A percentile compares a stretch with the other conserved stretches of the same genome.
Evolutionary conservation across 1,139 yeast genomes (phyloP).

Genomic region (Taphrina sp.): DNA sequence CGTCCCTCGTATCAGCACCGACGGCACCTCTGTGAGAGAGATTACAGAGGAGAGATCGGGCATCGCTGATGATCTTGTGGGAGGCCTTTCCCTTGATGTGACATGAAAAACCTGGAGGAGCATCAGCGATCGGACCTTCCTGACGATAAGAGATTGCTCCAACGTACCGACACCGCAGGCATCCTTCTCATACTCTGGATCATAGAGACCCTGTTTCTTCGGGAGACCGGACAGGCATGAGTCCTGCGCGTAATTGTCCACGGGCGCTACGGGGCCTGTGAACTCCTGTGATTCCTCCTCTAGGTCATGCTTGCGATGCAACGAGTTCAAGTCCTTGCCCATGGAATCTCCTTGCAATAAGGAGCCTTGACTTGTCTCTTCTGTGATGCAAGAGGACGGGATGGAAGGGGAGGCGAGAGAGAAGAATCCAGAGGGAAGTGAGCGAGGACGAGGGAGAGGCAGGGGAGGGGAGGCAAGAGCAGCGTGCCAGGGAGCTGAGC

Average conservation of each 20-base stretch:
- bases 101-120: conserved; percentile 69
- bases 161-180: conserved; percentile 85
- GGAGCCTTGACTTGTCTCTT: too few species aligned
- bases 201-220: conserved; percentile 80
- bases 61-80: conserved; percentile 92
- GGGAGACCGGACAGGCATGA: conserved; percentile 93
- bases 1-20: conserved; percentile 90
- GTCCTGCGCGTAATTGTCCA: conserved; percentile 72
- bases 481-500: too few species aligned
- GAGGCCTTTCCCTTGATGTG: conserved; percentile 84
- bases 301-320: conserved; percentile 11
- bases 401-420: neutral
- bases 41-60: conserved; percentile 75
- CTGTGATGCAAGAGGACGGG: too few species aligned
- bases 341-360: conserved; percentile 23
- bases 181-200: conserved; percentile 91
- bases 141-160: conserved; percentile 42
- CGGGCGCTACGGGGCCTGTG: conserved; percentile 37
- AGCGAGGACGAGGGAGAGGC: neutral
- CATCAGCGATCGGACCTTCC: neutral
- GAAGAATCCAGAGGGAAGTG: neutral
- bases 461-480: neutral
- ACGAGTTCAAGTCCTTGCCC: conserved; percentile 27
- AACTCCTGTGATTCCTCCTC: conserved; percentile 16
- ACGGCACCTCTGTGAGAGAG: conserved; percentile 99